Evolutionary conservation across 441 rosid species (phyloP), one percentile per base, ranked within the genome.

Genomic region (Euphorbia celastroides): DNA sequence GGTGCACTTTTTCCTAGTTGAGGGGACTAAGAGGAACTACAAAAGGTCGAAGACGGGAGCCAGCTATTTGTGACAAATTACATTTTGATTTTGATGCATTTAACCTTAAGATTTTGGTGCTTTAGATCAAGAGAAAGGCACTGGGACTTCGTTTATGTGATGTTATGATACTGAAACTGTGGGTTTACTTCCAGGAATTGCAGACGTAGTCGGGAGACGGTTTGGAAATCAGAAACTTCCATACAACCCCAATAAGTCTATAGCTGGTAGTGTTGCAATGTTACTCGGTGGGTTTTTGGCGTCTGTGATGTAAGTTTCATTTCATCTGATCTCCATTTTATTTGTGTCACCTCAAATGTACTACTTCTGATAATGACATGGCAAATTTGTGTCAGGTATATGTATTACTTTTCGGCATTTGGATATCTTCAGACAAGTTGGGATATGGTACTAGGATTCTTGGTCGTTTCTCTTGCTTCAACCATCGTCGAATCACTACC

Each of bases 401-500:
- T 89, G 96, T 68, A 60, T 70, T 91, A 89, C 74, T 88, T 93
- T 63, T 80, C 85, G 25, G 79, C 83, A n/a, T 93, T 88, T 44
- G 91, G 91, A 20, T 89, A 81, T 69, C 65, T 89, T 13, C 44
- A 75, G 70, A 66, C 25, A 77, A 81, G 81, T 52, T 72, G 83
- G 75, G 78, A 72, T 54, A 78, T 86, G 89, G 82, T 76, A 46
- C 38, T 75, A 25, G 86, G 93, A 58, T 91, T 93, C 82, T 60
- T 84, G 70, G 57, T 82, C 10, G 83, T 86, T 64, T 89, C 93
- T 59, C 36, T 85, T 55, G 91, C 85, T 17, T 84, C 99, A 5
- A 75, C 99, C 9, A 0, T 89, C 30, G 88, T 85, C 27, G 97
- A 93, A 82, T 93, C 95, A 52, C 87, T 88, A 11, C 97, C 97